Percentiles rank a stretch among this genome's conserved stretches.
phyloP scores from a whole-genome alignment of 768 basidiomycete genomes.

The Tulasnella sp. region DNA sequence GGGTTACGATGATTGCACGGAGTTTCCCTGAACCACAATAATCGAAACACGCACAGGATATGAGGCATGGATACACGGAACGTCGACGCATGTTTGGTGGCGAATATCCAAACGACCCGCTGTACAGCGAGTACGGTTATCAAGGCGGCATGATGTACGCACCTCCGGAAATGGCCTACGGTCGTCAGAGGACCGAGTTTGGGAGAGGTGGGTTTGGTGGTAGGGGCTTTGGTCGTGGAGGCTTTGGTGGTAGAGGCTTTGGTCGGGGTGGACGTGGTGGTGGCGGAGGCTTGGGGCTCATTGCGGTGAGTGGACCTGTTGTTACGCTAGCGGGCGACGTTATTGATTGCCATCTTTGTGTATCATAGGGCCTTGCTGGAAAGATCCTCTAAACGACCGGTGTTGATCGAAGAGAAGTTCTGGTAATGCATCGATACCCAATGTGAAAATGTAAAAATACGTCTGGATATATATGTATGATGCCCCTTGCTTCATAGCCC shows the following conservation, averaged over 20 bases:
- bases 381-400: slow-evolving; percentile 36
- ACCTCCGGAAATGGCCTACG: neutral
- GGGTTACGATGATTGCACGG: too few species aligned
- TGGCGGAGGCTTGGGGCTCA: slow-evolving; percentile 18
- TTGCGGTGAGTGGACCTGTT: slow-evolving; percentile 31
- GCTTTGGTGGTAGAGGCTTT: too few species aligned
- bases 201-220: too few species aligned
- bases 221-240: too few species aligned
- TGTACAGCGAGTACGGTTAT: neutral
- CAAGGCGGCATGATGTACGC: neutral
- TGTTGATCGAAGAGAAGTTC: slow-evolving; percentile 15
- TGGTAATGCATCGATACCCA: too few species aligned
- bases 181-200: slow-evolving; percentile 3
- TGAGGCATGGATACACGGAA: neutral
- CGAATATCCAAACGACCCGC: neutral
- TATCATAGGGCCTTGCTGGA: slow-evolving; percentile 33
- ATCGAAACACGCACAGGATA: neutral
- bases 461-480: too few species aligned
- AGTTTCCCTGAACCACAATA: too few species aligned
- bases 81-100: neutral
- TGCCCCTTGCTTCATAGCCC: too few species aligned
- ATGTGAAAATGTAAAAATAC: too few species aligned
- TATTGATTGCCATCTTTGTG: neutral
- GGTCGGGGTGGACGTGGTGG: slow-evolving; percentile 21
- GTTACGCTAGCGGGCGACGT: slow-evolving; percentile 24